Percentiles rank a stretch among this genome's conserved stretches.
phyloP scores from a whole-genome alignment of 805 yeast species.

The Hanseniaspora nectarophila region DNA sequence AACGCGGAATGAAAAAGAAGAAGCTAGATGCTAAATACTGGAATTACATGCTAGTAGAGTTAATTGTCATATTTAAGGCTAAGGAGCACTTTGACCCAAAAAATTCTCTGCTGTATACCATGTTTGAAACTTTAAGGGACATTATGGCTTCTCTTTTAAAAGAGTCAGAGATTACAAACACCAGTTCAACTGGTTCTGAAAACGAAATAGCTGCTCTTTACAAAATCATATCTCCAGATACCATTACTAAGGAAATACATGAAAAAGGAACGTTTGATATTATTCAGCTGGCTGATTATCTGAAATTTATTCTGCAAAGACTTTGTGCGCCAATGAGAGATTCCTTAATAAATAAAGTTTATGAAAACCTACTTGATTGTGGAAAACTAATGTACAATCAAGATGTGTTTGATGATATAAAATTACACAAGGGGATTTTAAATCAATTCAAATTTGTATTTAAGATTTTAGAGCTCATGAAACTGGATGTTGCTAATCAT shows the following conservation, averaged over 20 bases:
- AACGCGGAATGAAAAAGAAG: conserved; percentile 71
- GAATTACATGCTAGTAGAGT: conserved; percentile 62
- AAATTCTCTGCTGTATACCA: conserved; percentile 41
- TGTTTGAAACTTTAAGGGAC: conserved; percentile 68
- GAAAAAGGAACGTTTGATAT: conserved; percentile 61
- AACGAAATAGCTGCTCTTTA: background rate
- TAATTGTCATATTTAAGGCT: conserved; percentile 32
- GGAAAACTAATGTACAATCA: conserved; percentile 19
- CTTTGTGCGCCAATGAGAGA: conserved; percentile 97
- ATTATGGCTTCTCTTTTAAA: conserved; percentile 12
- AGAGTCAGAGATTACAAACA: conserved; percentile 5
- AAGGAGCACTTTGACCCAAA: conserved; percentile 20
- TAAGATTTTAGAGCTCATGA: conserved; percentile 84
- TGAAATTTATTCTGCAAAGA: conserved; percentile 63
- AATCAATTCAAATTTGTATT: conserved; percentile 52
- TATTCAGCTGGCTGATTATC: conserved; percentile 58
- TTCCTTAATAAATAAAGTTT: conserved; percentile 77
- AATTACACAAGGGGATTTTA: conserved; percentile 54
- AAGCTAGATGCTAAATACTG: conserved; percentile 70
- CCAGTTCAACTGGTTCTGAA: background rate
- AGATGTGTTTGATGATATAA: conserved; percentile 34
- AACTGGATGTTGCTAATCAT: conserved; percentile 87
- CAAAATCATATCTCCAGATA: conserved; percentile 2
- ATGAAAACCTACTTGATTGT: conserved; percentile 36
- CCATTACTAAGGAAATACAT: conserved; percentile 53